A percentile compares a stretch with the other conserved stretches of the same genome.
phyloP scores from a whole-genome alignment of 192 early-diverging fungal species.

The Coemansia sp. region DNA sequence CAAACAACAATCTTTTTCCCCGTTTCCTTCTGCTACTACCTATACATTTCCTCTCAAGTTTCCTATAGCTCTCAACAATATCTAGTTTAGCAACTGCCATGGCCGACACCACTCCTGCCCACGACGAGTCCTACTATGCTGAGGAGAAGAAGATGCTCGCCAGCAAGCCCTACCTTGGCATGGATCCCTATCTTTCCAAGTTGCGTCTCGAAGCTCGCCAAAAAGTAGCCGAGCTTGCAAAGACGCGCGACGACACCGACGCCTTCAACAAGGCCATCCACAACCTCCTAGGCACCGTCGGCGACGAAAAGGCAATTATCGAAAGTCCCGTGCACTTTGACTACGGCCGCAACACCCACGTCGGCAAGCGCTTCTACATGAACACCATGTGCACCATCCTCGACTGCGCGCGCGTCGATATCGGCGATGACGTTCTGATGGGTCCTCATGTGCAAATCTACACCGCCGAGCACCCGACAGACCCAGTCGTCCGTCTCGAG shows the following conservation, averaged over 20 bases:
- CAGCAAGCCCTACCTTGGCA: constrained; percentile 57
- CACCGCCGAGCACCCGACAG: constrained; percentile 69
- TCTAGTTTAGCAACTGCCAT: neutral
- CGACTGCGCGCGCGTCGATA: constrained; percentile 68
- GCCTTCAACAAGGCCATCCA: constrained; percentile 24
- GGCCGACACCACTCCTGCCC: constrained; percentile 3
- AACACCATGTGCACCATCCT: constrained; percentile 75
- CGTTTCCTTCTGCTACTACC: too few species aligned
- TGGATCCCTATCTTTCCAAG: constrained; percentile 54
- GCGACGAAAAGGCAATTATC: constrained; percentile 56
- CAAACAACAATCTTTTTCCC: too few species aligned
- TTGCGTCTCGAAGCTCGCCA: constrained; percentile 31
- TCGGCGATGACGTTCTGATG: constrained; percentile 72
- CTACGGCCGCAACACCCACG: constrained; percentile 72
- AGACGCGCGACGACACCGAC: constrained; percentile 25
- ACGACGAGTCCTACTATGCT: constrained; percentile 22
- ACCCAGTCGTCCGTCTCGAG: constrained; percentile 40
- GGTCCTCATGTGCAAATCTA: constrained; percentile 78
- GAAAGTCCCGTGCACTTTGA: constrained; percentile 71
- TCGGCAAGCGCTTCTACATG: constrained; percentile 74
- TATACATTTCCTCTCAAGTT: neutral
- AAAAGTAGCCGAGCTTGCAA: constrained; percentile 23
- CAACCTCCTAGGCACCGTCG: constrained; percentile 59
- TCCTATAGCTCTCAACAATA: neutral
- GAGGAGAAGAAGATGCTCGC: constrained; percentile 66